Base-by-base conservation (phyloP, 2,329 filamentous ascomycete genomes). In the Stagonosporopsis chrysanthemi region DNA sequence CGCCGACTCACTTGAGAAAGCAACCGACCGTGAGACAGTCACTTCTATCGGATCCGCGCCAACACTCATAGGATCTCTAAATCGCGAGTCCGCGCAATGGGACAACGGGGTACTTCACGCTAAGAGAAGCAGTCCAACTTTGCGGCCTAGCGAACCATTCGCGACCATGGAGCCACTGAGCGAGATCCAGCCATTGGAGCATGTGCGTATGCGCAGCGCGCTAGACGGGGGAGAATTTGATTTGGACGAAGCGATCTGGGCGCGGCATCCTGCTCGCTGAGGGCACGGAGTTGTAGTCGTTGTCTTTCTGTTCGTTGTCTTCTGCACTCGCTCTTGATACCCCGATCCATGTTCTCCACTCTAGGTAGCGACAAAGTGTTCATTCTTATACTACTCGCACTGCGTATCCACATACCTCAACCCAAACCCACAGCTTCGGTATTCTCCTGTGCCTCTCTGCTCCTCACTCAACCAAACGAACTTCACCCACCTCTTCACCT, bases 31-130 rank as follows among this genome's bases (percentile, higher is more conserved):
- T 61, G 72, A 73, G 35, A 74, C 70, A 6, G 70, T 76, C 28
- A 60, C 67, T 15, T 74, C 69, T 50, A 62, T 74, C 15, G 72
- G 70, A 14, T 74, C 70, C 36, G 70, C 69, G 28, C 72, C 73
- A 3, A 76, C 74, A 11, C 61, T 76, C 15, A 64, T 55, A 11
- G 65, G 53, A 5, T 52, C 48, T 4, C 6, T n/a, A 12, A 50
- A 62, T 40, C 60, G 59, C 28, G 62, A 64, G 36, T 50, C 51
- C 4, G 61, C 50, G 23, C 44, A 54, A 23, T 56, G 53, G 57
- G 60, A 55, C 7, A 41, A 15, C 12, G 24, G 38, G 6, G 19
- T 43, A 5, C 28, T 57, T 22, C 43, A 57, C 4, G 48, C 54
- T 23, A 57, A 57, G 48, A 24, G 43, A 6, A 52, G 48, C 14